Evolutionary conservation across 805 yeast species (phyloP).

Genomic region (Saccharomyces mikatae): DNA sequence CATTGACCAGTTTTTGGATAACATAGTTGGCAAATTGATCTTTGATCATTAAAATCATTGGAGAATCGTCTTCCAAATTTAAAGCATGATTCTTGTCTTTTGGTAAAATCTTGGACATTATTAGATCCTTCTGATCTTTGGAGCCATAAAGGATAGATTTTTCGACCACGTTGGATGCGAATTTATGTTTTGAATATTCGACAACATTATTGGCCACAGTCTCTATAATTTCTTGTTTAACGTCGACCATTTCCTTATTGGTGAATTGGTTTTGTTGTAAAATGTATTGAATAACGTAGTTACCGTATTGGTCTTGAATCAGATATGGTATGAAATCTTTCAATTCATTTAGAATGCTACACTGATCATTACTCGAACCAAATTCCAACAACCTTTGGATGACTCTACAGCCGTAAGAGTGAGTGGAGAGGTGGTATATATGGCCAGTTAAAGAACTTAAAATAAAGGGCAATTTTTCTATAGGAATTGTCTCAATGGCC

Average conservation of each 20-base stretch:
- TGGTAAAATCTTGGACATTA: constrained; percentile 60
- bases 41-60: constrained; percentile 87
- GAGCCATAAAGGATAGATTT: constrained; percentile 77
- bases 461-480: constrained; percentile 59
- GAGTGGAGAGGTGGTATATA: constrained; percentile 81
- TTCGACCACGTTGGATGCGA: constrained; percentile 96
- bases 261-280: constrained; percentile 64
- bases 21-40: constrained; percentile 98
- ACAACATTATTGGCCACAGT: constrained; percentile 68
- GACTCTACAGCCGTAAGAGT: constrained; percentile 96
- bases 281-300: constrained; percentile 93
- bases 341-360: constrained; percentile 59
- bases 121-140: constrained; percentile 47
- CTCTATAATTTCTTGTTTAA: constrained; percentile 42
- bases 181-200: constrained; percentile 86
- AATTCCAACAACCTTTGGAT: constrained; percentile 86
- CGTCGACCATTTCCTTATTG: constrained; percentile 35
- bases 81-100: constrained; percentile 40
- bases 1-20: constrained; percentile 86
- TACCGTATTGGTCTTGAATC: constrained; percentile 95
- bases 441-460: constrained; percentile 59
- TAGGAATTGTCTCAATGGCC: constrained; percentile 79
- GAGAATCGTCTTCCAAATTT: constrained; percentile 51
- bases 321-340: constrained; percentile 63
- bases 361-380: constrained; percentile 58